Evolutionary conservation across 2,329 filamentous ascomycete species (phyloP), one percentile per base, ranked within the genome.

Genomic region (Aspergillus ochraceus): DNA sequence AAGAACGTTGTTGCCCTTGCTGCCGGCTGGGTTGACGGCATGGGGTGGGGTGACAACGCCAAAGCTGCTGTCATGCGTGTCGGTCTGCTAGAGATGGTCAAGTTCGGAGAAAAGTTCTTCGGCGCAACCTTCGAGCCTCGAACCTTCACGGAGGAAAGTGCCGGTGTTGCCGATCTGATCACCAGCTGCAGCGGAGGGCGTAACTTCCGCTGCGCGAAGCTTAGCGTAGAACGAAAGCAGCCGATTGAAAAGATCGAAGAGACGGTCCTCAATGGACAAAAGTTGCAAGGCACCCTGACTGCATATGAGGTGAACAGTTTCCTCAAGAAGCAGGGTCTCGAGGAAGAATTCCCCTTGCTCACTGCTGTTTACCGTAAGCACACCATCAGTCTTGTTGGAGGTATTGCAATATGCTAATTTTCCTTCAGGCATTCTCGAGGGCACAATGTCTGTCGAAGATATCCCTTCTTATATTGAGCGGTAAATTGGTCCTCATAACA

Each of bases 21-120:
- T 5, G 93, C 95, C 32, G 95, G 95, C 59, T 99, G 96, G 76
- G 92, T 98, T 49, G 92, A 97, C 66, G 95, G 95, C 39, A 86
- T 94, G 62, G 94, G 94, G 66, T 99, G 95, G 94, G 95, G 95
- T 71, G 93, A 98, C 81, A 99, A 98, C 69, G 94, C 94, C 66
- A 98, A 99, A 81, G 92, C 95, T n/a, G 95, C 95, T 50, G 89
- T 99, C 61, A 98, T 99, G 92, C 90, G 95, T 47, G 90, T 98
- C 20, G 95, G 95, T 8, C 86, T 99, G 50, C 84, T 97, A 68
- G 95, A 99, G 79, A 97, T 97, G 89, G 92, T 98, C 71, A 90
- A 90, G 73, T 99, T 99, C 68, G 94, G 94, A 65, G 92, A 93
- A 76, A 87, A 90, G 69, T 99, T 98, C 82, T 99, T 98, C 74